phyloP scores from a whole-genome alignment of 2,329 filamentous ascomycete species.

The Ceratocystiopsis minuta region DNA sequence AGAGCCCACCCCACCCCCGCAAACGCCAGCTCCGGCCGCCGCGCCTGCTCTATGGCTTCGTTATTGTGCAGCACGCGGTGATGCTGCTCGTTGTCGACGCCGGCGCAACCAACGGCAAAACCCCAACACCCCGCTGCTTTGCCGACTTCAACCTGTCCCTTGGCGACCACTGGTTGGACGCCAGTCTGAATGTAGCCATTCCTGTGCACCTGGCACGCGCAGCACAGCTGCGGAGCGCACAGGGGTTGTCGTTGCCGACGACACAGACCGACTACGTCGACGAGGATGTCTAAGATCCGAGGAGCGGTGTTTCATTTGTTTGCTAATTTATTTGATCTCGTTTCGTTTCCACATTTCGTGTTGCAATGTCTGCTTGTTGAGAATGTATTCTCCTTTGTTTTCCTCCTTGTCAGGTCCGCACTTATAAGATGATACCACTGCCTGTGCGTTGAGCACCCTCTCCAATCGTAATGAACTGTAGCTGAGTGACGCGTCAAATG shows the following conservation, averaged over 20 bases:
- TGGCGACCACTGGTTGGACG: constrained; percentile 18
- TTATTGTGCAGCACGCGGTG: constrained; percentile 32
- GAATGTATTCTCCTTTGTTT: no score
- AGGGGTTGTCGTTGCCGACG: constrained; percentile 6
- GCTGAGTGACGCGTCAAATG: no score
- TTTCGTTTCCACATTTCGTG: not conserved
- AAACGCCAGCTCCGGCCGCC: constrained; percentile 8
- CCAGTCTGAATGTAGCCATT: constrained; percentile 18
- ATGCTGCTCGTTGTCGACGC: constrained; percentile 26
- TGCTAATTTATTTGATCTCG: no score
- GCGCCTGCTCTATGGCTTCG: constrained; percentile 21
- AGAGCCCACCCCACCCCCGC: no score
- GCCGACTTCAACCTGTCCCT: constrained; percentile 16
- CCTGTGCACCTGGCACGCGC: constrained; percentile 17
- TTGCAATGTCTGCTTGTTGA: no score
- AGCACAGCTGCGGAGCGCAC: constrained; percentile 6
- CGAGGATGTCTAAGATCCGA: constrained; percentile 5
- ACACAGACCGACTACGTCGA: not conserved
- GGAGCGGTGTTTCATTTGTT: no score
- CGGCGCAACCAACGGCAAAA: constrained; percentile 2
- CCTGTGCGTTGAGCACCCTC: no score
- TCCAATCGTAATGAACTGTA: no score
- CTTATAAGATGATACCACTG: no score
- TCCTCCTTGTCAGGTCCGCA: no score
- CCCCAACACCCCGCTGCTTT: constrained; percentile 14